A percentile compares a stretch with the other conserved stretches of the same genome.
Evolutionary conservation across 2,329 filamentous ascomycete species (phyloP).

Genomic region (Fusarium sp.): DNA sequence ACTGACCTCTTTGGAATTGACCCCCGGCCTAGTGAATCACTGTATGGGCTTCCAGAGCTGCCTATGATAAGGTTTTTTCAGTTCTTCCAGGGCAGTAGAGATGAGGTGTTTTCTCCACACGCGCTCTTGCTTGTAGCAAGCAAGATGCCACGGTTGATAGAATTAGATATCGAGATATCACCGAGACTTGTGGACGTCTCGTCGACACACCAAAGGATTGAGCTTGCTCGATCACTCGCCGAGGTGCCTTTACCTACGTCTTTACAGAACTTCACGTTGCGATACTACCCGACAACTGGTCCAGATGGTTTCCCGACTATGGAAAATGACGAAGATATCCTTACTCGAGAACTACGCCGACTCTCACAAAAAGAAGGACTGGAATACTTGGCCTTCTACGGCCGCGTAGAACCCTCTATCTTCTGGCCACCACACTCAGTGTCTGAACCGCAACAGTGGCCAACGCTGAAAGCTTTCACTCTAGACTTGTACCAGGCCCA

Average conservation of each 20-base stretch:
- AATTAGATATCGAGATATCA: not conserved
- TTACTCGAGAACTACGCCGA: not conserved
- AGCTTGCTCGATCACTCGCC: not conserved
- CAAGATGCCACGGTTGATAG: conserved; percentile 11
- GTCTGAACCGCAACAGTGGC: not conserved
- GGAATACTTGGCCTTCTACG: not conserved
- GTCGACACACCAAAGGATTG: not conserved
- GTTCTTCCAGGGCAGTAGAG: accelerated
- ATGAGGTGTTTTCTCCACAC: not conserved
- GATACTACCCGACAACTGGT: not conserved
- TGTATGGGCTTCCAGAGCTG: conserved; percentile 1
- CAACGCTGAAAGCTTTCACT: conserved; percentile 8
- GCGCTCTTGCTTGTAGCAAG: conserved; percentile 2
- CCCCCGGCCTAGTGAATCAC: not conserved
- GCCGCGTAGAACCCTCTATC: conserved; percentile 1
- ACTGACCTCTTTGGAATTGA: accelerated
- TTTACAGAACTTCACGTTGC: not conserved
- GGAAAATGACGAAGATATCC: not conserved
- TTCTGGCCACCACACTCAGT: conserved; percentile 13
- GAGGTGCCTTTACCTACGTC: not conserved
- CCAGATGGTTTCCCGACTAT: not conserved
- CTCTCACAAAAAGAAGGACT: conserved; percentile 6
- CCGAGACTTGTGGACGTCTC: no score
- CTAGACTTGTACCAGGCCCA: no score
- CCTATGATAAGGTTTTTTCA: not conserved